Evolutionary conservation across 2,329 filamentous ascomycete species (phyloP), one percentile per base, ranked within the genome.

Genomic region (Bipolaris zeicola): DNA sequence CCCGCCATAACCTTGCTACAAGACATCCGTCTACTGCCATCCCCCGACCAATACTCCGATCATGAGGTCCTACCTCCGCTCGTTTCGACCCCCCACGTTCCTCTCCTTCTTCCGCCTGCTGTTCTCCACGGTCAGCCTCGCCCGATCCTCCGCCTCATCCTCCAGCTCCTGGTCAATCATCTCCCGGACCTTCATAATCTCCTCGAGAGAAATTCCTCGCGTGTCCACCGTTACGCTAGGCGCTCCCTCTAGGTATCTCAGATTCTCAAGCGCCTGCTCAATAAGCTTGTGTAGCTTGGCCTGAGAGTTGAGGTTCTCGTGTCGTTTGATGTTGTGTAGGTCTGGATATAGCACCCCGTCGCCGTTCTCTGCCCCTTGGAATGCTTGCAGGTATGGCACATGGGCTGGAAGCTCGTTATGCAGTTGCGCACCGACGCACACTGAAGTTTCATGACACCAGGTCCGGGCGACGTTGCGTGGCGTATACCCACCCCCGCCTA

Each of bases 401-500:
- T 96, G 88, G 34, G 85, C 78, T 0, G 95, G 94, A 26, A 98
- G 88, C 11, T 86, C 83, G 16, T 89, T 85, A 72, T 85, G 80
- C 61, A 97, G 88, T 55, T 85, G 84, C 61, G 89, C 83, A 64
- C 88, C 87, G 61, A 96, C 90, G 58, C 92, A 92, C 65, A 98
- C 91, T 58, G 90, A 90, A 11, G 95, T 99, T 79, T 99, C 95
- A 77, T 96, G 94, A 22, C 93, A 92, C 95, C 95, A 99, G 28
- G 94, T 92, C 51, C 95, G 89, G 39, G 95, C 95, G 6, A 99
- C 95, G 70, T 99, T 99, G 63, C 94, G 87, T 5, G 95, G 93
- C 13, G 95, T 99, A 78, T 99, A 99, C 26, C 95, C 95, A 54
- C 95, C 95, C 37, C 95, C 95, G 42, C 95, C 95, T 56, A 98